phyloP scores from a whole-genome alignment of 148 eudicot genomes.

The Bassia scoparia region DNA sequence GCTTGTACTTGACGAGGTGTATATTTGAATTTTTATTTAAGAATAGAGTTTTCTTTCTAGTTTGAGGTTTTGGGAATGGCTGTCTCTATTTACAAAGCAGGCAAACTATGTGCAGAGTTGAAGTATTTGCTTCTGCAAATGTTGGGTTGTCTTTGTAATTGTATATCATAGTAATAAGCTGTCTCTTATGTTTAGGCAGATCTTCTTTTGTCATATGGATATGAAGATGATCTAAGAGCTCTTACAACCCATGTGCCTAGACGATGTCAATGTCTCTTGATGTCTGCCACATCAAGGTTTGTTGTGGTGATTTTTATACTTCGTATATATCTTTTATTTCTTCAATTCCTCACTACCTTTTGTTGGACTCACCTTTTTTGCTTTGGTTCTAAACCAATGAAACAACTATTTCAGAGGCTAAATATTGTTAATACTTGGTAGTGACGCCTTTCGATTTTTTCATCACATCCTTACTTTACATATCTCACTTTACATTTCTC shows the following conservation, averaged over 20 bases:
- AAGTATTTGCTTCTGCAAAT: neutral
- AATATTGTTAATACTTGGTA: neutral
- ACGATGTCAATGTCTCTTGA: slow-evolving; percentile 88
- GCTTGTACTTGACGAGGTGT: slow-evolving; percentile 87
- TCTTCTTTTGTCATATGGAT: slow-evolving; percentile 88
- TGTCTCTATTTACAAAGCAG: too few relatives aligned
- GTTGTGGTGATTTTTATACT: neutral
- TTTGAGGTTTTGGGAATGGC: neutral
- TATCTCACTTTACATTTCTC: neutral
- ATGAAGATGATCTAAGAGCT: slow-evolving; percentile 79
- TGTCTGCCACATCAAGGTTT: slow-evolving; percentile 97
- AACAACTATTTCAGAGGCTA: neutral
- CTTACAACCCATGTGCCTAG: slow-evolving; percentile 70
- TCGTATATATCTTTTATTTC: neutral
- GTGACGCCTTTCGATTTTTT: neutral
- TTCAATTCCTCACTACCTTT: neutral
- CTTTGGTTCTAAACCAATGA: neutral
- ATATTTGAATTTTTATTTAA: neutral
- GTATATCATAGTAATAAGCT: slow-evolving; percentile 3
- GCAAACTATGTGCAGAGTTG: neutral
- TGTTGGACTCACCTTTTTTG: neutral
- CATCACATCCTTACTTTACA: neutral
- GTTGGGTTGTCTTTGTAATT: too few relatives aligned
- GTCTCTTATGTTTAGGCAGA: slow-evolving; percentile 63
- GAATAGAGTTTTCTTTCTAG: neutral